Evolutionary conservation across 1,139 yeast species (phyloP).

Genomic region (Debaryomyces subglobosus): DNA sequence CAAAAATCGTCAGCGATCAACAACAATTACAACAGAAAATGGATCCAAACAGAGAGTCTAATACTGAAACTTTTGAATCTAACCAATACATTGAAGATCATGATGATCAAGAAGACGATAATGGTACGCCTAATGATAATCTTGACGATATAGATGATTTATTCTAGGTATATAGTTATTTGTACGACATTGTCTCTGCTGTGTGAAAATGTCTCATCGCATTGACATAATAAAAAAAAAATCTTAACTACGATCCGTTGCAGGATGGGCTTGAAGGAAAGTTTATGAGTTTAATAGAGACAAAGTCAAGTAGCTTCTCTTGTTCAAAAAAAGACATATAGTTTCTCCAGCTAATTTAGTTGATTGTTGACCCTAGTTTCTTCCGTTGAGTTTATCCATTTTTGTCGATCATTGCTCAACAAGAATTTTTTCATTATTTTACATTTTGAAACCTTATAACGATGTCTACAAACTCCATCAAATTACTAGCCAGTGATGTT

Average conservation of each 20-base stretch:
- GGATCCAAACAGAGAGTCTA: constrained; percentile 28
- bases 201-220: constrained; percentile 6
- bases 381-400: constrained; percentile 2
- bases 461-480: constrained; percentile 85
- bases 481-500: constrained; percentile 85
- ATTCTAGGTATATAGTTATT: constrained; percentile 19
- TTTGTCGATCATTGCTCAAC: background rate
- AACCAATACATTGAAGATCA: constrained; percentile 29
- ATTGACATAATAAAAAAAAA: constrained; percentile 5
- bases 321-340: constrained; percentile 3
- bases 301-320: background rate
- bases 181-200: constrained; percentile 5
- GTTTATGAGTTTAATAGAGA: constrained; percentile 6
- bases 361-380: background rate
- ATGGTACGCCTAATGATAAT: constrained; percentile 30
- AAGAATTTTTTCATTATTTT: background rate
- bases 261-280: background rate
- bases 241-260: background rate
- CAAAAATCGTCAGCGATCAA: constrained; percentile 35
- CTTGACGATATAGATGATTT: constrained; percentile 46
- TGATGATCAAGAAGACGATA: constrained; percentile 25
- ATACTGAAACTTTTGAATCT: constrained; percentile 24
- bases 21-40: constrained; percentile 22
- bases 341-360: background rate
- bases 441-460: background rate